A percentile compares a stretch with the other conserved stretches of the same genome.
Evolutionary conservation across 768 basidiomycete species (phyloP).

Genomic region (Infundibulicybe gibba): DNA sequence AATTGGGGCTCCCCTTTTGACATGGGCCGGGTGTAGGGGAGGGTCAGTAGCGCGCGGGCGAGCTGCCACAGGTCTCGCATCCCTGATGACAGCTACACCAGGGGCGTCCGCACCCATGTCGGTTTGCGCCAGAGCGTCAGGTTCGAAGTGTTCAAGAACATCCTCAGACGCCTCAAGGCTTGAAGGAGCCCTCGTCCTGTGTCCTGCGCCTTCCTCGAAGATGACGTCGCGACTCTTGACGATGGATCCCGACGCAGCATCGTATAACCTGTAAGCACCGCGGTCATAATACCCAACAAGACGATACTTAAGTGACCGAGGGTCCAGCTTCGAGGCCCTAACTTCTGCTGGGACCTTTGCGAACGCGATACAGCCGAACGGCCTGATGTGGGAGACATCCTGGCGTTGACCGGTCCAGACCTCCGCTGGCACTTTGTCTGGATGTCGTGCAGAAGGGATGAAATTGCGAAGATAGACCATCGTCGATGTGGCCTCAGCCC

Average conservation of each 20-base stretch:
- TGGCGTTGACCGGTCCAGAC: constrained; percentile 11
- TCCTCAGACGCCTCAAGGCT: no score
- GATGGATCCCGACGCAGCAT: constrained; percentile 2
- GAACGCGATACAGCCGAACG: constrained; percentile 25
- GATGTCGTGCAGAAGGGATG: constrained; percentile 14
- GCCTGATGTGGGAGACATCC: constrained; percentile 13
- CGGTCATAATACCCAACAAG: constrained; percentile 15
- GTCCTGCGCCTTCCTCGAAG: constrained; percentile 16
- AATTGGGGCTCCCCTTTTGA: neutral
- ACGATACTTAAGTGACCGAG: constrained; percentile 11
- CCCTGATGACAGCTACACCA: neutral
- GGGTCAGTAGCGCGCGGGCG: neutral
- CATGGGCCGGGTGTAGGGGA: neutral
- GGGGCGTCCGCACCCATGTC: neutral
- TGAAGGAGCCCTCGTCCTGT: constrained; percentile 4
- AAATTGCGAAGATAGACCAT: constrained; percentile 20
- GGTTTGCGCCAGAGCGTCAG: no score
- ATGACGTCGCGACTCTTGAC: constrained; percentile 13
- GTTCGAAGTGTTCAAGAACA: no score
- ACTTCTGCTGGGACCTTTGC: constrained; percentile 19
- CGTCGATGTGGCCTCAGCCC: constrained; percentile 13
- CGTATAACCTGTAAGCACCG: constrained; percentile 12
- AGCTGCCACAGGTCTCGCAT: neutral
- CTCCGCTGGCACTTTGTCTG: constrained; percentile 10
- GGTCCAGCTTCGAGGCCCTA: constrained; percentile 9